Evolutionary conservation across 1,139 yeast species (phyloP), one percentile per base, ranked within the genome.

Genomic region (Yarrowia galli): DNA sequence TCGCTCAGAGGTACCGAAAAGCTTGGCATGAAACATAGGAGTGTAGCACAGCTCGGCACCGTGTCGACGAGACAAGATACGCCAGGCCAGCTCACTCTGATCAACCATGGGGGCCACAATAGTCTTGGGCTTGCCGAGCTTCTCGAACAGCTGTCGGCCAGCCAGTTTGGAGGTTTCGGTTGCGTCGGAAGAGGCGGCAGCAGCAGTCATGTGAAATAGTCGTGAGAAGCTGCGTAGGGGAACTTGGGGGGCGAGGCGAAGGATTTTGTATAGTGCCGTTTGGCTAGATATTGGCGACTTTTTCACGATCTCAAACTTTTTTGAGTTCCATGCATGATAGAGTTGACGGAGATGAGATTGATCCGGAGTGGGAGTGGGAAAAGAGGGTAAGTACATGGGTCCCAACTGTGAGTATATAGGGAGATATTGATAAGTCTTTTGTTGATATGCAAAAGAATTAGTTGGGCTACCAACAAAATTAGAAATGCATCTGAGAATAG

Each of bases 101-200:
- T 96, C 99, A 15, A 96, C 99, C 98, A 96, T 95, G 1, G 99
- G 99, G 0, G 98, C 99, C 32, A 96, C 96, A 20, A 96, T 88
- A 70, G 91, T 91, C 67, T 83, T 85, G 0, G 99, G 99, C 25
- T 79, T 74, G 0, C 96, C 96, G 18, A 95, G 80, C 16, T 85
- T 79, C 67, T 89, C 83, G 75, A 82, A 93, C 6, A 95, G 83
- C 63, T 85, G 87, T 69, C 97, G 83, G 2, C 98, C 98, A 25
- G 77, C 75, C 32, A 83, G 74, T 68, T 82, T 80, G 35, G 38
- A 40, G 45, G 36, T 38, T 20, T 28, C 64, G 42, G 48, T n/a
- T 15, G 63, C 38, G 32, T 56, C 38, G 23, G 35, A 18, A 18
- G 63, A 15, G n/a, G 61, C 46, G 9, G 45, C 35, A 38, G 61